These are phyloP conservation scores for Colletotrichum salicis DNA, from an alignment of 2,329 filamentous ascomycete species.

Conservation along the genomic window DNA sequence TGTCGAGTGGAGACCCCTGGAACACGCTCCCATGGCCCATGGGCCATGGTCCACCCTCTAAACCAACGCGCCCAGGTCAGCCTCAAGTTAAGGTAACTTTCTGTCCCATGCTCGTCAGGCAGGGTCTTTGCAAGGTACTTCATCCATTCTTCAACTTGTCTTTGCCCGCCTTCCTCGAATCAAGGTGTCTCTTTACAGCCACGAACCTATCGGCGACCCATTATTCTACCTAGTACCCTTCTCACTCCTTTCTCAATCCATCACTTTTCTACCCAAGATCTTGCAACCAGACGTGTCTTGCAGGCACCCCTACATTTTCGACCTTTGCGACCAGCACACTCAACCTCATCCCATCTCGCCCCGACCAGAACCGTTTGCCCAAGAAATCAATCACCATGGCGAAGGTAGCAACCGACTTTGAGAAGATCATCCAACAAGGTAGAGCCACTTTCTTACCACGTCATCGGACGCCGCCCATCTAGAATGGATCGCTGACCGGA, in stretches of 20 bases:
- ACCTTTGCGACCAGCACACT: background rate
- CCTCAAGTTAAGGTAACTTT: conserved; percentile 23
- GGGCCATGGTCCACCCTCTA: background rate
- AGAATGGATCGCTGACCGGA: conserved; percentile 16
- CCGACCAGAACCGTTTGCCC: background rate
- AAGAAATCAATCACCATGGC: conserved; percentile 46
- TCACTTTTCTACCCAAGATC: background rate
- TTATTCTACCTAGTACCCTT: background rate
- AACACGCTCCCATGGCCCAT: conserved; percentile 13
- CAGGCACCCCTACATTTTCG: background rate
- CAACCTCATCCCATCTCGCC: background rate
- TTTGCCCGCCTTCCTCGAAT: background rate
- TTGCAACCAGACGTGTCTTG: background rate
- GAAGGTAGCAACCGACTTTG: conserved; percentile 60
- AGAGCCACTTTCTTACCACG: conserved; percentile 33
- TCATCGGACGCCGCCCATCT: background rate
- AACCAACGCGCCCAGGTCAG: conserved; percentile 27
- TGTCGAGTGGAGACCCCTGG: conserved; percentile 7
- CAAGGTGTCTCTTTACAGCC: background rate
- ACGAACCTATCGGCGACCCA: background rate
- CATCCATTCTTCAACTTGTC: background rate
- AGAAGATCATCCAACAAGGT: conserved; percentile 67
- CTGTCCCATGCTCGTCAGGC: conserved; percentile 10
- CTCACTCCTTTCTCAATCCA: background rate
- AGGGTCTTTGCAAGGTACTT: conserved; percentile 15